These are phyloP conservation scores for Adansonia rubrostipa DNA, from an alignment of 441 rosid species.

Conservation along the genomic window DNA sequence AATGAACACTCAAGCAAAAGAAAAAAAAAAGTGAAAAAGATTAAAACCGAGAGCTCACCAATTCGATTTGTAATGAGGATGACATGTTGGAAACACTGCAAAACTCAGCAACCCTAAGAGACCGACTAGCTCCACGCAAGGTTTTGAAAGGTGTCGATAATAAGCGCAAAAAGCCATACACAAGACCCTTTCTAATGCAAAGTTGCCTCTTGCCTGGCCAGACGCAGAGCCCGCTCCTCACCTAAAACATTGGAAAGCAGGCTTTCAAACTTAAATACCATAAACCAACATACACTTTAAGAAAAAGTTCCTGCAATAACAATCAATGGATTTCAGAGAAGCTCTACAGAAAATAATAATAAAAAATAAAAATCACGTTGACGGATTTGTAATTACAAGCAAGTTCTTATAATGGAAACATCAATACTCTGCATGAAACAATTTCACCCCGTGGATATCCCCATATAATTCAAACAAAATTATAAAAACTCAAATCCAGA, in stretches of 20 bases:
- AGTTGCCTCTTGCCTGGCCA: slow-evolving; percentile 86
- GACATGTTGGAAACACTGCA: slow-evolving; percentile 77
- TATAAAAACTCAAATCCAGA: neutral
- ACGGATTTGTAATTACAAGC: no score
- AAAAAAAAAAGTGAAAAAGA: no score
- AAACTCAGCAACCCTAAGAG: slow-evolving; percentile 82
- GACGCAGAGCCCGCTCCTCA: slow-evolving; percentile 66
- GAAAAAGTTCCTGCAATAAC: neutral
- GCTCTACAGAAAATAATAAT: slow-evolving; percentile 3
- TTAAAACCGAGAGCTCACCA: slow-evolving; percentile 37
- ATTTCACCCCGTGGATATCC: neutral
- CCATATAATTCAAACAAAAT: neutral
- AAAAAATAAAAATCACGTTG: neutral
- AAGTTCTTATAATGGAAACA: neutral
- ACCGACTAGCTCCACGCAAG: slow-evolving; percentile 84
- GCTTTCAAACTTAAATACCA: slow-evolving; percentile 15
- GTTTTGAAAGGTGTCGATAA: slow-evolving; percentile 83
- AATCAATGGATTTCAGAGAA: slow-evolving; percentile 1
- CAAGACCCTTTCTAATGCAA: slow-evolving; percentile 76
- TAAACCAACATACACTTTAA: slow-evolving; percentile 3
- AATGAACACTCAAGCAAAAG: no score
- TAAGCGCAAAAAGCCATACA: slow-evolving; percentile 78
- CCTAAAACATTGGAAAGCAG: slow-evolving; percentile 37
- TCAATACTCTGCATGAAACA: neutral
- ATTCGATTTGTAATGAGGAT: slow-evolving; percentile 86